Percentiles rank a stretch among this genome's conserved stretches.
Evolutionary conservation across 768 basidiomycete genomes (phyloP).

Genomic region (Inosperma sp.): DNA sequence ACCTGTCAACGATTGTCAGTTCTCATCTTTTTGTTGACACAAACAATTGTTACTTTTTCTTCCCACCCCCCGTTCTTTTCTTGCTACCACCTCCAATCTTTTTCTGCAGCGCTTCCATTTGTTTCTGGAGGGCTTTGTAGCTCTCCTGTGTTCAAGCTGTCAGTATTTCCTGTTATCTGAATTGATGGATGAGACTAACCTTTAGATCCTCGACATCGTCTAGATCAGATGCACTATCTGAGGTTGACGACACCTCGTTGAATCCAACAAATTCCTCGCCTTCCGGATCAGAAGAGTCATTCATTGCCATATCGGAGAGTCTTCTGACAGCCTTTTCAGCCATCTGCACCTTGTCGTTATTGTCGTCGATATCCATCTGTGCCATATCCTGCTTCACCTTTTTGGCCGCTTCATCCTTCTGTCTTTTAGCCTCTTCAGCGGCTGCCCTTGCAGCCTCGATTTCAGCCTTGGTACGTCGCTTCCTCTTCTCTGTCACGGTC

Average conservation of each 20-base stretch:
- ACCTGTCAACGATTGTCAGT: constrained; percentile 8
- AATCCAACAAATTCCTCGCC: constrained; percentile 11
- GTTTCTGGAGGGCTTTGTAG: constrained; percentile 1
- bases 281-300: too few relatives aligned
- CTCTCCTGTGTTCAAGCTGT: background rate
- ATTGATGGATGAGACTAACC: constrained; percentile 8
- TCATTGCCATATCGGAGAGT: background rate
- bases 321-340: background rate
- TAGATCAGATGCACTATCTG: background rate
- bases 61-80: constrained; percentile 12
- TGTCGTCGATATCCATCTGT: constrained; percentile 1
- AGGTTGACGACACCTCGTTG: background rate
- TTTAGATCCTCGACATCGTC: background rate
- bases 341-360: background rate
- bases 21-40: background rate
- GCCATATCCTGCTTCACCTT: background rate
- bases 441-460: constrained; percentile 6
- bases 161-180: background rate
- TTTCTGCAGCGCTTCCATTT: constrained; percentile 7
- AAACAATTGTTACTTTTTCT: constrained; percentile 4
- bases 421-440: background rate
- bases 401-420: background rate
- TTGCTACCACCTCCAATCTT: constrained; percentile 2
- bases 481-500: background rate
- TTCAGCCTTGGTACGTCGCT: constrained; percentile 11